Percentiles rank a stretch among this genome's conserved stretches.
These are phyloP conservation scores for Styphnolobium japonicum DNA, from an alignment of 306 rosid genomes.

Conservation along the genomic window DNA sequence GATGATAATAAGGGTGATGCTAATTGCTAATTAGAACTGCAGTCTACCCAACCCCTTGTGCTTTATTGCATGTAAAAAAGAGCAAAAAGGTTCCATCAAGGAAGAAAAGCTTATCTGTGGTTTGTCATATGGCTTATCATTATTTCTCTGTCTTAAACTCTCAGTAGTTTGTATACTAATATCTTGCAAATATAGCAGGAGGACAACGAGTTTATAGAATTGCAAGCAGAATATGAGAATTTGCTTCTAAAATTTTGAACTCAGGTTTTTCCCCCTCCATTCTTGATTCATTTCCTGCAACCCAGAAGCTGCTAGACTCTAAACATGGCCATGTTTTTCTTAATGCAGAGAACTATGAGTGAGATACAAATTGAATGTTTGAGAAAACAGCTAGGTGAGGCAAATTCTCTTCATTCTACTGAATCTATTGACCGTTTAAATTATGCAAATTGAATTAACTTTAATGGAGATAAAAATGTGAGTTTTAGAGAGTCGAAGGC, in stretches of 20 bases:
- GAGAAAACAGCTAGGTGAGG: conserved; percentile 53
- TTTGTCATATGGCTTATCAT: conserved; percentile 34
- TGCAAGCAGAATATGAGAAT: no score
- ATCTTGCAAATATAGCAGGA: no score
- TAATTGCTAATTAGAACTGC: conserved; percentile 36
- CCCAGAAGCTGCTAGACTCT: not conserved
- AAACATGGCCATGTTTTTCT: conserved; percentile 16
- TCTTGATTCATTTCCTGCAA: conserved; percentile 15
- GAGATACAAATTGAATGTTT: conserved; percentile 69
- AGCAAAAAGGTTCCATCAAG: conserved; percentile 63
- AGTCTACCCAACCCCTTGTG: conserved; percentile 60
- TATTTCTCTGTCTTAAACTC: conserved; percentile 18
- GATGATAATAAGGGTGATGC: conserved; percentile 39
- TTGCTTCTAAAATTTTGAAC: no score
- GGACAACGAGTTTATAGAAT: no score
- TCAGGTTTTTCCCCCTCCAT: no score
- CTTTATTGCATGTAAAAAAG: conserved; percentile 76
- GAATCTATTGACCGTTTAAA: conserved; percentile 31
- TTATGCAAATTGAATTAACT: conserved; percentile 25
- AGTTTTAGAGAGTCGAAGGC: conserved; percentile 62
- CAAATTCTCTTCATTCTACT: conserved; percentile 27
- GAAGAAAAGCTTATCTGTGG: conserved; percentile 64
- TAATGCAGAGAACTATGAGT: conserved; percentile 61
- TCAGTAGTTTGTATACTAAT: no score
- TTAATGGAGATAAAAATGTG: conserved; percentile 46